These are phyloP conservation scores for Cicer judaicum DNA, from an alignment of 306 rosid genomes.

Conservation along the genomic window DNA sequence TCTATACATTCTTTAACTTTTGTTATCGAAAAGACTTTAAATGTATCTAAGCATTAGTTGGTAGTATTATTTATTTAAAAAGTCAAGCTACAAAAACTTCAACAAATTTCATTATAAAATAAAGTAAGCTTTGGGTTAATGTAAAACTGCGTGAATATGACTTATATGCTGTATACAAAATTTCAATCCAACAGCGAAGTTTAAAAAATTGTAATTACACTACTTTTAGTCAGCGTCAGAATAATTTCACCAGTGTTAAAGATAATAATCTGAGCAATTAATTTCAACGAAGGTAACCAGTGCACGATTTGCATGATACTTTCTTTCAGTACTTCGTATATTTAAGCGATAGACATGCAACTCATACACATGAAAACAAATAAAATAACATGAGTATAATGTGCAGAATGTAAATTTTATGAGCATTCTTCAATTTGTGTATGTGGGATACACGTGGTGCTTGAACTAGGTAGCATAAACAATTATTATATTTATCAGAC, in stretches of 20 bases:
- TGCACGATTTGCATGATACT: background rate
- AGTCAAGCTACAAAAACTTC: background rate
- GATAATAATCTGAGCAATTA: background rate
- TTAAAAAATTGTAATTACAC: background rate
- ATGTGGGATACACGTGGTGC: background rate
- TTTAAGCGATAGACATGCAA: background rate
- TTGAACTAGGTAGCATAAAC: conserved; percentile 3
- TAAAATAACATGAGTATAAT: background rate
- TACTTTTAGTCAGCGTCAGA: background rate
- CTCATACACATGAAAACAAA: background rate
- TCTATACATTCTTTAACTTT: too few species aligned
- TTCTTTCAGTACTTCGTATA: background rate
- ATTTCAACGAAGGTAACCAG: background rate
- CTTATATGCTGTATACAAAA: background rate
- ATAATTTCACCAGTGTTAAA: background rate
- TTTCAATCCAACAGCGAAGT: background rate
- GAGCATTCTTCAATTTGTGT: background rate
- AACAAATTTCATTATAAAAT: background rate
- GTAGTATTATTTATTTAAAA: background rate
- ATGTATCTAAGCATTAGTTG: background rate
- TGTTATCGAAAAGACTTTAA: too few species aligned
- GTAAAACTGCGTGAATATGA: background rate
- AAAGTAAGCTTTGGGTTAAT: background rate
- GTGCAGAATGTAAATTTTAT: background rate
- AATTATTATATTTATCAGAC: conserved; percentile 27